These are phyloP conservation scores for Neurospora pannonica DNA, from an alignment of 495 filamentous ascomycete species.

Conservation along the genomic window DNA sequence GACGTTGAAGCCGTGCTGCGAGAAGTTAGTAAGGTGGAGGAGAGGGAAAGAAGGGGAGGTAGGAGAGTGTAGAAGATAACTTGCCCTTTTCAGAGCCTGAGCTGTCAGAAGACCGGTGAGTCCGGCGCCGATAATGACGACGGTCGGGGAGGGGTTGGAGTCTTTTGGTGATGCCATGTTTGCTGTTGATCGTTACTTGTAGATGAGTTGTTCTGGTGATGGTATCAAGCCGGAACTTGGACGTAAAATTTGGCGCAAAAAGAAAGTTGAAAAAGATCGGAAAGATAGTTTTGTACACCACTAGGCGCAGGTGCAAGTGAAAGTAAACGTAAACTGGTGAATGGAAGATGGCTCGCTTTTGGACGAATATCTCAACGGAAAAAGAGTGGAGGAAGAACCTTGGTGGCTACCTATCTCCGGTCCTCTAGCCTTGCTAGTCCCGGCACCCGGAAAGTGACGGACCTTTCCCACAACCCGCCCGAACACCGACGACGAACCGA, in stretches of 20 bases:
- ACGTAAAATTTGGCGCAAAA: not conserved
- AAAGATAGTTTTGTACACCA: not conserved
- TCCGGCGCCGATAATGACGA: constrained; percentile 41
- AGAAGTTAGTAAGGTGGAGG: not conserved
- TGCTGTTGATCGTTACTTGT: not conserved
- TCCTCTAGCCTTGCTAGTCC: not conserved
- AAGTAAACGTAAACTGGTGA: not conserved
- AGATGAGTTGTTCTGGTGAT: not conserved
- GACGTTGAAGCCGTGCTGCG: constrained; percentile 39
- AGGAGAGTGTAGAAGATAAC: not conserved
- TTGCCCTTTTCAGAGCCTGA: constrained; percentile 37
- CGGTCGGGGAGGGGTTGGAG: not conserved
- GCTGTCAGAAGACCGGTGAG: constrained; percentile 40
- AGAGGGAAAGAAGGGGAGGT: not conserved
- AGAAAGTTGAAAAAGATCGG: not conserved
- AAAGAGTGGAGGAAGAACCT: not conserved
- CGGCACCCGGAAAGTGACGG: not conserved
- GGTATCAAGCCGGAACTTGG: not conserved
- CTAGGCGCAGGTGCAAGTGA: not conserved
- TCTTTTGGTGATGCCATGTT: not conserved
- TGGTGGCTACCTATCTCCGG: not conserved
- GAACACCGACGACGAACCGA: not conserved
- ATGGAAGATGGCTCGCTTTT: not conserved
- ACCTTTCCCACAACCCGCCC: not conserved
- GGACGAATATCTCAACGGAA: not conserved